Conservation (phyloP, 2,329 filamentous ascomycete species). For the Diplodia scrobiculata region DNA sequence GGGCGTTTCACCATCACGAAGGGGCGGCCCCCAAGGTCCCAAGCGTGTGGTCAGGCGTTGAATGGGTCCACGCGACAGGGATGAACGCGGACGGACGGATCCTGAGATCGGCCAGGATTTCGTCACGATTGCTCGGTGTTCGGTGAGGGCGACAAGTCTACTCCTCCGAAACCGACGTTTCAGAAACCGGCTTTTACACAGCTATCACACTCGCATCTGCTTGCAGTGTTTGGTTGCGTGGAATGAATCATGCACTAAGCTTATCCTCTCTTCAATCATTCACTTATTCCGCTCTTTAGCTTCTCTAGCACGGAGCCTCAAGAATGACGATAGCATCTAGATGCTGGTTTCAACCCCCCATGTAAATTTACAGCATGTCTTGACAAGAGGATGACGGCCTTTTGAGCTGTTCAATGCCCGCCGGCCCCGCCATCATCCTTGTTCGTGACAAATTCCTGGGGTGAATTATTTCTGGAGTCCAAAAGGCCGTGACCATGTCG, state of each 20-base stretch:
- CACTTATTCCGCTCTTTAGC: too few species aligned
- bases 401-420: too few species aligned
- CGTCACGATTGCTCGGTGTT: not conserved
- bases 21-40: not conserved
- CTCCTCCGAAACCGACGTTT: not conserved
- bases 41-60: not conserved
- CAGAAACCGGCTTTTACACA: not conserved
- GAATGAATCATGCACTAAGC: not conserved
- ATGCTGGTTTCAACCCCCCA: too few species aligned
- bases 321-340: too few species aligned
- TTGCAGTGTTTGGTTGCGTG: not conserved
- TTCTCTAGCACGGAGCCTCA: too few species aligned
- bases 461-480: not conserved
- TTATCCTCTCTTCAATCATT: too few species aligned
- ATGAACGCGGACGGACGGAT: not conserved
- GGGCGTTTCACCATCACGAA: constrained; percentile 12
- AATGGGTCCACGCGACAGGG: not conserved
- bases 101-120: not conserved
- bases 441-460: not conserved
- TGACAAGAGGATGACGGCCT: too few species aligned
- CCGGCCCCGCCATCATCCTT: not conserved
- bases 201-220: not conserved
- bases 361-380: too few species aligned
- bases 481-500: not conserved
- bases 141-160: not conserved